phyloP scores from a whole-genome alignment of 169 alveolate species.

The Cytauxzoon felis region DNA sequence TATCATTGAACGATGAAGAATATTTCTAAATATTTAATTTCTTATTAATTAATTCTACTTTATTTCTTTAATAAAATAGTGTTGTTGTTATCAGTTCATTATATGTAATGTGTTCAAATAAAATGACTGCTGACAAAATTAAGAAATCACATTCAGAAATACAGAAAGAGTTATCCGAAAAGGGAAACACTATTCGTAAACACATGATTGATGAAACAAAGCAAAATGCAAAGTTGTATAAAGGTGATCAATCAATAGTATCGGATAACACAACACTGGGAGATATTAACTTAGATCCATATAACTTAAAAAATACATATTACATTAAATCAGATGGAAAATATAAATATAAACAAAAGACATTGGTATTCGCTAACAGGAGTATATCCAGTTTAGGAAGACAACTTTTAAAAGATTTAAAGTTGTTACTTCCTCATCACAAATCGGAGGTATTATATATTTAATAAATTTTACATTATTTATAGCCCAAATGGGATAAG shows the following conservation, averaged over 20 bases:
- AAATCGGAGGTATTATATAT: slow-evolving; percentile 84
- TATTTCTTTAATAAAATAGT: too few relatives aligned
- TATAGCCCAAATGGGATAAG: slow-evolving; percentile 83
- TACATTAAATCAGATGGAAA: slow-evolving; percentile 77
- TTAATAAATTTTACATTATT: slow-evolving; percentile 18
- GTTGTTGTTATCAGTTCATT: too few relatives aligned
- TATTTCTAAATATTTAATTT: slow-evolving; percentile 35
- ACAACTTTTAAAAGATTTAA: slow-evolving; percentile 90
- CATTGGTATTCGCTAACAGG: slow-evolving; percentile 90
- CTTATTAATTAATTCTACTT: too few relatives aligned
- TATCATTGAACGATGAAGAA: slow-evolving; percentile 34
- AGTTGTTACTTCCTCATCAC: slow-evolving; percentile 95
- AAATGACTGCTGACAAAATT: not conserved
- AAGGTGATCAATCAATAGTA: slow-evolving; percentile 45
- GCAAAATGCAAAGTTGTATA: slow-evolving; percentile 24
- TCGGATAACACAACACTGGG: slow-evolving; percentile 16
- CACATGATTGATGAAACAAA: slow-evolving; percentile 18
- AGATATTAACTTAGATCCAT: slow-evolving; percentile 76
- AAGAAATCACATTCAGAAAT: slow-evolving; percentile 18
- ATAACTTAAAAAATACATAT: slow-evolving; percentile 78
- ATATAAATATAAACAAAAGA: slow-evolving; percentile 94
- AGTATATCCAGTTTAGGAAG: slow-evolving; percentile 90
- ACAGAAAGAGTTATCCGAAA: slow-evolving; percentile 20
- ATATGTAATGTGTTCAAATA: too few relatives aligned
- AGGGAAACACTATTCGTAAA: slow-evolving; percentile 34